Conservation (phyloP, 2,329 filamentous ascomycete species). For the Piedraia hortae region DNA sequence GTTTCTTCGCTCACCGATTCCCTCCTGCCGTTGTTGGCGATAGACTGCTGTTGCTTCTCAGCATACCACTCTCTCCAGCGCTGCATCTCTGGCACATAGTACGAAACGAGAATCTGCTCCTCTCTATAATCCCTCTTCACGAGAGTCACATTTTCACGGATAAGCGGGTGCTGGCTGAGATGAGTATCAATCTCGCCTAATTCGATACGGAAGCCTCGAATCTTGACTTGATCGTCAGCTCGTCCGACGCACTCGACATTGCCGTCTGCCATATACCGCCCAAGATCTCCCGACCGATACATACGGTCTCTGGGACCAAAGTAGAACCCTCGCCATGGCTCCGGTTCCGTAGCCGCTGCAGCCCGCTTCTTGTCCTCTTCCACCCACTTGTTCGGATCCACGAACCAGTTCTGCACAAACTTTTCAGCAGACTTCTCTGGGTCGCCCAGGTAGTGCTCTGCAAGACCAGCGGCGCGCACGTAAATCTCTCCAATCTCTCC, state of each 20-base stretch:
- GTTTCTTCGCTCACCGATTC: conserved; percentile 10
- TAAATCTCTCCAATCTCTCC: conserved; percentile 70
- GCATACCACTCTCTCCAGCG: conserved; percentile 45
- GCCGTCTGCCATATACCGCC: conserved; percentile 41
- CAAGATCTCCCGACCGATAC: conserved; percentile 71
- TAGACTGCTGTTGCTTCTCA: conserved; percentile 5
- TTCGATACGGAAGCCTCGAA: conserved; percentile 86
- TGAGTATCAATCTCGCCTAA: conserved; percentile 78
- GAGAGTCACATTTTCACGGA: conserved; percentile 66
- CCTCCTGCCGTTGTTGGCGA: conserved; percentile 4
- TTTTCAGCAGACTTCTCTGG: conserved; percentile 40
- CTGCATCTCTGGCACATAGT: conserved; percentile 58
- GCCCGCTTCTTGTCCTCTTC: conserved; percentile 31
- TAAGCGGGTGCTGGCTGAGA: conserved; percentile 41
- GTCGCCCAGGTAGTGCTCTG: conserved; percentile 48
- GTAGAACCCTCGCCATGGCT: conserved; percentile 55
- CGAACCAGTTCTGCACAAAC: conserved; percentile 68
- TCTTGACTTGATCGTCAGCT: conserved; percentile 76
- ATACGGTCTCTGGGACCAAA: conserved; percentile 61
- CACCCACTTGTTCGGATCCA: conserved; percentile 42
- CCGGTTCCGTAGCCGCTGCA: conserved; percentile 20
- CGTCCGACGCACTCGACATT: conserved; percentile 56
- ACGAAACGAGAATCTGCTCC: conserved; percentile 66
- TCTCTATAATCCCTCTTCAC: conserved; percentile 62
- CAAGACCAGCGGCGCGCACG: conserved; percentile 55